These are phyloP conservation scores for Vitis rotundifolia DNA, from an alignment of 164 flowering plant species.

Conservation along the genomic window DNA sequence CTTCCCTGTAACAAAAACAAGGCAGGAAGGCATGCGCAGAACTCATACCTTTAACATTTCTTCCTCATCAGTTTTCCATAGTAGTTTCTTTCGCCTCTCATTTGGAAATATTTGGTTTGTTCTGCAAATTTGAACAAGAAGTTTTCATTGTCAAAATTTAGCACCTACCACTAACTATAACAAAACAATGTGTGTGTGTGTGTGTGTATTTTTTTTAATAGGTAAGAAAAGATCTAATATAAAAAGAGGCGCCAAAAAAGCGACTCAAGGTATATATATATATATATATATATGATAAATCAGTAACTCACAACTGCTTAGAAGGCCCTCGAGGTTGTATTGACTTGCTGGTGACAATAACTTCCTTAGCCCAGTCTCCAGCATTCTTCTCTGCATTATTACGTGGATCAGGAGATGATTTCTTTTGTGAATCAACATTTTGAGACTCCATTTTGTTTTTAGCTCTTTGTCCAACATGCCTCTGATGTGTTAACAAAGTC, in stretches of 20 bases:
- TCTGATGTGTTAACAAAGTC: not conserved
- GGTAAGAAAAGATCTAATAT: too few relatives aligned
- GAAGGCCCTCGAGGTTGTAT: not conserved
- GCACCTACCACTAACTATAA: not conserved
- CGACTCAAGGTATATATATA: too few relatives aligned
- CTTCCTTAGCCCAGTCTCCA: not conserved
- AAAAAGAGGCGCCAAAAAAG: too few relatives aligned
- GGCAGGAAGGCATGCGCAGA: not conserved
- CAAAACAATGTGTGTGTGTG: not conserved
- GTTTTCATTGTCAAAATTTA: not conserved
- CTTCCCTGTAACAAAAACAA: too few relatives aligned
- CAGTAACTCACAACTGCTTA: constrained; percentile 15
- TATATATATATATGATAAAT: not conserved
- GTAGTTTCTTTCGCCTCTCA: constrained; percentile 35
- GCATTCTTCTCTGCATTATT: not conserved
- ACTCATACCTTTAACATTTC: constrained; percentile 48
- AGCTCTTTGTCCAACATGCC: constrained; percentile 6
- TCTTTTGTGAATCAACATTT: constrained; percentile 1
- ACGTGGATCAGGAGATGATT: not conserved
- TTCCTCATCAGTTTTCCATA: constrained; percentile 58
- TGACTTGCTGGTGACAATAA: not conserved
- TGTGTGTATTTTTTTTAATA: too few relatives aligned
- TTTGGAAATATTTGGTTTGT: constrained; percentile 8
- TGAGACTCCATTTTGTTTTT: not conserved
- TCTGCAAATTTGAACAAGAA: constrained; percentile 24